Conservation (phyloP, 495 filamentous ascomycete genomes). For the Penicilliopsis zonata region DNA sequence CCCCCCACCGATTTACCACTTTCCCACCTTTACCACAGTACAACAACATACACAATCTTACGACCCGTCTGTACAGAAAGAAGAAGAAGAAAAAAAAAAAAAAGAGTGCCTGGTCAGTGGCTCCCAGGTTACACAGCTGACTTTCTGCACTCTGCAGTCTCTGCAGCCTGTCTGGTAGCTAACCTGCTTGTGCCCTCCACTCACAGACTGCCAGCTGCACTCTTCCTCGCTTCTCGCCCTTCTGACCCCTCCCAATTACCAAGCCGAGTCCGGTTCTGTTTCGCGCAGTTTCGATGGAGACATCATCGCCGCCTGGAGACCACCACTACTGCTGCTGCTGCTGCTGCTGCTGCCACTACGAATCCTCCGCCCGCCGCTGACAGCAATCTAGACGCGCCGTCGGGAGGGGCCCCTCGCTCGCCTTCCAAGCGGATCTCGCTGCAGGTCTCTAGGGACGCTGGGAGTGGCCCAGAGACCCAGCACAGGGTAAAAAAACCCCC, state of each 20-base stretch:
- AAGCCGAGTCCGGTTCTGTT: background rate
- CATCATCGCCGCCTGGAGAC: conserved; percentile 13
- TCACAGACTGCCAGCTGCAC: conserved; percentile 1
- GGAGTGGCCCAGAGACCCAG: no score
- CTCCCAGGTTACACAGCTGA: background rate
- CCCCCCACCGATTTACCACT: background rate
- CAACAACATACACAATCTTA: no score
- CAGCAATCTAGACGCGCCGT: conserved; percentile 15
- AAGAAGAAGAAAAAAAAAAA: background rate
- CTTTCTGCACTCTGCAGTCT: conserved; percentile 1
- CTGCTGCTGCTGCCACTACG: conserved; percentile 8
- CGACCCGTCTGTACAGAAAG: no score
- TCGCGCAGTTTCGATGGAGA: conserved; percentile 13
- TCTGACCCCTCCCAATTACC: background rate
- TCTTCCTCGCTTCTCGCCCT: background rate
- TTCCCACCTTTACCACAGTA: conserved; percentile 1
- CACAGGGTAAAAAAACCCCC: no score
- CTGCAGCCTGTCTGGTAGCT: background rate
- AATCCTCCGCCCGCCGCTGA: conserved; percentile 15
- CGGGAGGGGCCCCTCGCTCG: background rate
- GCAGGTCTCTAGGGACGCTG: no score
- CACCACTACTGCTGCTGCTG: conserved; percentile 4
- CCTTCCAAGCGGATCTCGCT: no score
- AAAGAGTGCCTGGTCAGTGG: background rate
- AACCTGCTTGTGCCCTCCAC: no score